Base-by-base conservation (phyloP, 1,139 yeast genomes). In the Suhomyces bokatorum region DNA sequence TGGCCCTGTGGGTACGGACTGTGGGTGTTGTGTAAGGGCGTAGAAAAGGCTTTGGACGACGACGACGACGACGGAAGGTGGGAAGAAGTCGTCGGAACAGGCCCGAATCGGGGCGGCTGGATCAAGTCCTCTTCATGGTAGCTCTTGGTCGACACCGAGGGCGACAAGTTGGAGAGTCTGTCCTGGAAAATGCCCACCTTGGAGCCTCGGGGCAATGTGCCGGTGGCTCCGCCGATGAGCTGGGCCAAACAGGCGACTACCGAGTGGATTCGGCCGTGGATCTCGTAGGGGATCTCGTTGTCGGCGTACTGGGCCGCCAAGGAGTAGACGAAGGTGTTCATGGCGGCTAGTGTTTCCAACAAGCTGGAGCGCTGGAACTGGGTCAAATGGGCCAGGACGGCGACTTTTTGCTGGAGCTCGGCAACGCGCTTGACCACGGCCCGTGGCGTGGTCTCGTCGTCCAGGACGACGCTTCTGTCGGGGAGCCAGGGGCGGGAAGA, bases 121-220 rank as follows among this genome's bases (percentile, higher is more conserved):
- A 44, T 35, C 32, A 46, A 28, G 26, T 44, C 47, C 4, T 44
- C 49, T 6, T 40, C 48, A 16, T 42, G 35, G 31, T 40, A 40
- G 6, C 54, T 48, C 17, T 44, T 44, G 6, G 53, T 31, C 0
- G 58, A 53, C 4, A 52, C 40, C 5, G 59, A 48, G 1, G 58
- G 57, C 11, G 57, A 54, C 22, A 52, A 35, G 32, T 50, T 54
- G 26, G 54, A 35, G 15, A 50, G 32, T n/a, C 51, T 34, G 31
- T 54, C 57, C 26, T 54, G 57, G 35, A 55, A 54, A 26, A 54
- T 48, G 1, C 58, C 58, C 20, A 46, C 44, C 29, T 44, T 39
- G 26, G 36, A 15, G 10, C 38, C 31, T 4, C 33, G 24, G 15
- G 22, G 16, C 20, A 37, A 36, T 3, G 7, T 12, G 22, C 14